Percentiles rank a stretch among this genome's conserved stretches.
phyloP scores from a whole-genome alignment of 352 stramenopile genomes.

The Phytophthora uliginosa region DNA sequence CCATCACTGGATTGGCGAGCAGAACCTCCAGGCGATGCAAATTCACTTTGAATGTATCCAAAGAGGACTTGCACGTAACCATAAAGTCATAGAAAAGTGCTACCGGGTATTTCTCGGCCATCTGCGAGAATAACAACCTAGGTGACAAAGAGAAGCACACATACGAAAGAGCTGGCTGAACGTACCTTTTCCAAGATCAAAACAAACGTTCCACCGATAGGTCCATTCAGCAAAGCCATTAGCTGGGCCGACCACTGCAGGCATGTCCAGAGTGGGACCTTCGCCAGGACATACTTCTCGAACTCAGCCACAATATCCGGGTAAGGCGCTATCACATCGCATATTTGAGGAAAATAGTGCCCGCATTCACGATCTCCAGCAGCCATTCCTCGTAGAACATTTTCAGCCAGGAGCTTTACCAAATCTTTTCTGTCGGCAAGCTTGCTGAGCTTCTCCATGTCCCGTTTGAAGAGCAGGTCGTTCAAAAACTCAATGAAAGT shows the following conservation, averaged over 20 bases:
- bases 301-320: conserved; percentile 57
- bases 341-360: conserved; percentile 83
- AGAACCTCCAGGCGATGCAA: conserved; percentile 59
- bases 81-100: conserved; percentile 90
- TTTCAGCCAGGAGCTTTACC: conserved; percentile 60
- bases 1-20: conserved; percentile 77
- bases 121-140: conserved; percentile 43
- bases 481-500: conserved; percentile 82
- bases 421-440: conserved; percentile 54
- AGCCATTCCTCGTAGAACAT: conserved; percentile 74
- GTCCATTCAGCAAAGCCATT: conserved; percentile 72
- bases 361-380: conserved; percentile 69
- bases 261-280: conserved; percentile 84
- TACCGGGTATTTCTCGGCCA: conserved; percentile 75
- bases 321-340: conserved; percentile 67
- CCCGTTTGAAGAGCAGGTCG: conserved; percentile 62
- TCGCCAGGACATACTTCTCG: conserved; percentile 50
- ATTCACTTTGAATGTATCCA: conserved; percentile 51
- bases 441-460: conserved; percentile 43
- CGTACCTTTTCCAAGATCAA: conserved; percentile 79
- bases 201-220: conserved; percentile 66
- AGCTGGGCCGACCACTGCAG: conserved; percentile 83
- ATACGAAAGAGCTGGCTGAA: neutral
- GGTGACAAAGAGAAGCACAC: conserved; percentile 9
- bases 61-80: conserved; percentile 58